Conservation (phyloP, 176 grass and related monocot species). For the Oryza australiensis region DNA sequence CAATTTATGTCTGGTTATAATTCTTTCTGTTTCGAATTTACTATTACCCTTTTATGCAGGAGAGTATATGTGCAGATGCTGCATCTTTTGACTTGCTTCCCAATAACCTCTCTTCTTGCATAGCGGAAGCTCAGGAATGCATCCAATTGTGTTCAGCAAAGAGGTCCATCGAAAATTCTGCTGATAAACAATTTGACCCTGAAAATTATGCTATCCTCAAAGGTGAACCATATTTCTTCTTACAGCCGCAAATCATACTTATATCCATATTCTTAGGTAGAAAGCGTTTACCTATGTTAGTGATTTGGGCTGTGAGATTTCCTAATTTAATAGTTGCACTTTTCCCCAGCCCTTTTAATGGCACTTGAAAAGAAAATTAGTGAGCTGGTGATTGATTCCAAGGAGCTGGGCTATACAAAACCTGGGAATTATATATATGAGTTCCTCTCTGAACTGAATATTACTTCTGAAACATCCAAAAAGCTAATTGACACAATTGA, state of each 20-base stretch:
- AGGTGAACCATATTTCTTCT: slow-evolving; percentile 46
- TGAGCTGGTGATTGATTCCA: slow-evolving; percentile 81
- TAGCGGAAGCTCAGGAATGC: slow-evolving; percentile 90
- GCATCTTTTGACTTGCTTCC: slow-evolving; percentile 91
- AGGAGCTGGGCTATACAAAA: slow-evolving; percentile 78
- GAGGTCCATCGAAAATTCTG: slow-evolving; percentile 62
- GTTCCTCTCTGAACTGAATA: slow-evolving; percentile 92
- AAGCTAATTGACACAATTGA: slow-evolving; percentile 93
- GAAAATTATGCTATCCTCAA: slow-evolving; percentile 98
- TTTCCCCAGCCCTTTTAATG: slow-evolving; percentile 75
- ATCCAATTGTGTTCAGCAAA: slow-evolving; percentile 72
- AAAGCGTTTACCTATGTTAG: slow-evolving; percentile 27
- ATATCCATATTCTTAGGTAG: slow-evolving; percentile 11
- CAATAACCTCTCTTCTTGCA: slow-evolving; percentile 67
- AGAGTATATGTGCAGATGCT: slow-evolving; percentile 96
- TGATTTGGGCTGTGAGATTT: slow-evolving; percentile 21
- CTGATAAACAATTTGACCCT: slow-evolving; percentile 91
- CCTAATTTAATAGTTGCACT: slow-evolving; percentile 12
- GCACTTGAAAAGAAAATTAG: slow-evolving; percentile 81
- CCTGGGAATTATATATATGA: slow-evolving; percentile 85
- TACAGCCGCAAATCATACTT: neutral
- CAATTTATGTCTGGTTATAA: neutral
- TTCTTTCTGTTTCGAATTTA: slow-evolving; percentile 19
- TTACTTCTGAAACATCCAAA: slow-evolving; percentile 85
- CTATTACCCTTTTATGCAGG: slow-evolving; percentile 53